Evolutionary conservation across 1,284 basidiomycete species (phyloP).

Genomic region (Phenoliferia sp.): DNA sequence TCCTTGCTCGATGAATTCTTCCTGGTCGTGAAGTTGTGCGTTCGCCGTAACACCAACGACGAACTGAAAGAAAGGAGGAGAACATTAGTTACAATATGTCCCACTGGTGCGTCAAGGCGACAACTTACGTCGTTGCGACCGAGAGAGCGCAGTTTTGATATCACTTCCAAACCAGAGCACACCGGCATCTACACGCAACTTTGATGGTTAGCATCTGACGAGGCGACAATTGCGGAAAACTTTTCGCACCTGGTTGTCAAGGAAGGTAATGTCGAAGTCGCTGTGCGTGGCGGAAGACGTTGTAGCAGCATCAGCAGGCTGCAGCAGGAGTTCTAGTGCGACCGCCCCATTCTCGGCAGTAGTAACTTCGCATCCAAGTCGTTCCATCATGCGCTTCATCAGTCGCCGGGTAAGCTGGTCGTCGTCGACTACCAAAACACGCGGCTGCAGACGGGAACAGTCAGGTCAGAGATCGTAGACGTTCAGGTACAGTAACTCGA

Average conservation of each 20-base stretch:
- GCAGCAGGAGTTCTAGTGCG: conserved; percentile 68
- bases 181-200: conserved; percentile 50
- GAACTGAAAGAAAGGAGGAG: conserved; percentile 60
- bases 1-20: conserved; percentile 58
- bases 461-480: not conserved
- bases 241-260: conserved; percentile 70
- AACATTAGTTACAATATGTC: not conserved
- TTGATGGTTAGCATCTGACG: conserved; percentile 48
- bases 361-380: conserved; percentile 69
- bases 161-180: conserved; percentile 68
- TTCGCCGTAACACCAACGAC: conserved; percentile 50
- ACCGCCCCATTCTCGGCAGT: conserved; percentile 83
- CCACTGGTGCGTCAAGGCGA: not conserved
- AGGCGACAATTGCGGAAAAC: conserved; percentile 52
- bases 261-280: conserved; percentile 64
- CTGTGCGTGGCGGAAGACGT: conserved; percentile 9
- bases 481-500: not conserved
- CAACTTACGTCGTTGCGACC: conserved; percentile 47
- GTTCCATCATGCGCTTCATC: conserved; percentile 72
- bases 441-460: not conserved
- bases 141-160: conserved; percentile 60
- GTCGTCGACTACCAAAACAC: conserved; percentile 47
- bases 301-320: conserved; percentile 24
- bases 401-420: conserved; percentile 68
- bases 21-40: conserved; percentile 60